Evolutionary conservation across 495 filamentous ascomycete species (phyloP).

Genomic region (Hypoxylon lenormandii): DNA sequence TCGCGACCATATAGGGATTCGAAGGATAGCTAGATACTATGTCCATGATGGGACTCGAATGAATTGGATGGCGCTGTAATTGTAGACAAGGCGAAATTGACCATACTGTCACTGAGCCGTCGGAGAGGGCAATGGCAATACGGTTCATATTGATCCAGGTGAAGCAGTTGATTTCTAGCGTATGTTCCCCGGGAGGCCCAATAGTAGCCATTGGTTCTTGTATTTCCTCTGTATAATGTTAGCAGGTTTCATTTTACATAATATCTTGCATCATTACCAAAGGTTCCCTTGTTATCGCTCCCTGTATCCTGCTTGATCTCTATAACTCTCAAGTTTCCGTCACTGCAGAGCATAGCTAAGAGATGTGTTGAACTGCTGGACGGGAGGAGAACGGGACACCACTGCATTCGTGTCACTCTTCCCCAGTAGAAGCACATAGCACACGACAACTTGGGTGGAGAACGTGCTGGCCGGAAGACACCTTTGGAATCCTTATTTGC

Average conservation of each 20-base stretch:
- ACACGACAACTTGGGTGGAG: slow-evolving; percentile 47
- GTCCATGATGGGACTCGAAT: slow-evolving; percentile 61
- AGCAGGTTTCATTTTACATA: slow-evolving; percentile 15
- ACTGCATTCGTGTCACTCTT: slow-evolving; percentile 56
- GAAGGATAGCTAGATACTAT: slow-evolving; percentile 63
- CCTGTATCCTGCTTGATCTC: slow-evolving; percentile 47
- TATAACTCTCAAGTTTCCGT: slow-evolving; percentile 58
- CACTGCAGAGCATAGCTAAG: slow-evolving; percentile 56
- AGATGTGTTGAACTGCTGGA: slow-evolving; percentile 44
- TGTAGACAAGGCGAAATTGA: slow-evolving; percentile 58
- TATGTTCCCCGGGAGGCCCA: slow-evolving; percentile 55
- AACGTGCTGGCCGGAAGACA: slow-evolving; percentile 37
- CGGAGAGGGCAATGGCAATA: slow-evolving; percentile 59
- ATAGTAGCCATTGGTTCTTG: slow-evolving; percentile 57
- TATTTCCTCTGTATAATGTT: slow-evolving; percentile 54
- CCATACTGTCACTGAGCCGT: slow-evolving; percentile 63
- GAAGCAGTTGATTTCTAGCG: slow-evolving; percentile 60
- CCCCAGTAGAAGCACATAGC: slow-evolving; percentile 58
- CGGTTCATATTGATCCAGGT: slow-evolving; percentile 64
- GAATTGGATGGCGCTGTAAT: slow-evolving; percentile 56
- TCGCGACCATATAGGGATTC: slow-evolving; percentile 58
- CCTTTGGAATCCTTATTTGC: slow-evolving; percentile 30
- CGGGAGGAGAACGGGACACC: slow-evolving; percentile 59
- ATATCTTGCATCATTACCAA: slow-evolving; percentile 50
- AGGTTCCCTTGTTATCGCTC: slow-evolving; percentile 33